Conservation (phyloP, 805 yeast species). For the Danielia reshetovae region DNA sequence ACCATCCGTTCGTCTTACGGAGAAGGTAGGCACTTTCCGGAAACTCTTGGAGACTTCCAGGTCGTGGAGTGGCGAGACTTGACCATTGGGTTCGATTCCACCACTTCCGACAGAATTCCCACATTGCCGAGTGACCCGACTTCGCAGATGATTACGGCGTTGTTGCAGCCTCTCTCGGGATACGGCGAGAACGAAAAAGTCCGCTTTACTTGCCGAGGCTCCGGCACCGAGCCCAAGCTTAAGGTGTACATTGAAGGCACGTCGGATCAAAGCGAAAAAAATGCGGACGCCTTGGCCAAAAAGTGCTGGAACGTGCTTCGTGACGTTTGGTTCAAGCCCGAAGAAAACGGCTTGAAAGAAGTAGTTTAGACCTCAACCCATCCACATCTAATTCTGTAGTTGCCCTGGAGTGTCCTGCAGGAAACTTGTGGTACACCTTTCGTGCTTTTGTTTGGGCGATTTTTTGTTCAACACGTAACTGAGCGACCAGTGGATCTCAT, state of each 20-base stretch:
- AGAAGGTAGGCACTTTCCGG: slow-evolving; percentile 36
- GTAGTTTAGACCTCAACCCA: slow-evolving; percentile 24
- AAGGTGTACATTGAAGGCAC: slow-evolving; percentile 86
- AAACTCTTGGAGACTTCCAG: slow-evolving; percentile 49
- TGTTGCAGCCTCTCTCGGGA: slow-evolving; percentile 25
- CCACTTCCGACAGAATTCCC: slow-evolving; percentile 56
- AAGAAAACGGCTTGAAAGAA: slow-evolving; percentile 33
- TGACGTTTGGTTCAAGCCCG: slow-evolving; percentile 69
- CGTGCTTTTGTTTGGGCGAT: slow-evolving; percentile 1
- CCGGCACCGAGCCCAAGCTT: slow-evolving; percentile 95
- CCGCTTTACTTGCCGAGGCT: slow-evolving; percentile 84
- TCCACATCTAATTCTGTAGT: too few relatives aligned
- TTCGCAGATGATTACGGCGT: slow-evolving; percentile 85
- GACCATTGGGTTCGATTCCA: slow-evolving; percentile 76
- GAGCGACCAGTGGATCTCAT: too few relatives aligned
- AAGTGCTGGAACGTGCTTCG: slow-evolving; percentile 63
- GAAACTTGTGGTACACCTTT: too few relatives aligned
- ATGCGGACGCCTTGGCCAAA: slow-evolving; percentile 51
- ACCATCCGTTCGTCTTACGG: slow-evolving; percentile 35
- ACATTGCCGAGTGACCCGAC: slow-evolving; percentile 62
- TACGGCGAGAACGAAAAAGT: slow-evolving; percentile 36
- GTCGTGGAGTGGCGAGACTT: slow-evolving; percentile 78
- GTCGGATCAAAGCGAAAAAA: slow-evolving; percentile 37
- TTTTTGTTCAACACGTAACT: too few relatives aligned
- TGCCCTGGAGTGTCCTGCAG: too few relatives aligned